These are phyloP conservation scores for Furcasterigmium furcatum DNA, from an alignment of 2,329 filamentous ascomycete genomes.

Conservation along the genomic window DNA sequence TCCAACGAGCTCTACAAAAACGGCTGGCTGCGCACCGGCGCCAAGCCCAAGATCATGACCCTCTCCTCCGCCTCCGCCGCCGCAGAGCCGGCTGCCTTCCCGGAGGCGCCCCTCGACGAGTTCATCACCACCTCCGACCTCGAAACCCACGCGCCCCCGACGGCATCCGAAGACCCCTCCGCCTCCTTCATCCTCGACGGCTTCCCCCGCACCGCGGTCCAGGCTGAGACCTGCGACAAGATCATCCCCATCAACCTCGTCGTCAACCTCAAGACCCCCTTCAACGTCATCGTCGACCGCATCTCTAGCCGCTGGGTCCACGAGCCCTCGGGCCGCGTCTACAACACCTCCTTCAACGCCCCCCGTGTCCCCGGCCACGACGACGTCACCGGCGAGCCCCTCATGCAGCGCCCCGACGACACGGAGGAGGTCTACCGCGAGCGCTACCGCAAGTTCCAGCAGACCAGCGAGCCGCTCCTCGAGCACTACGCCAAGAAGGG, in stretches of 20 bases:
- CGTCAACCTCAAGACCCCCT: conserved; percentile 81
- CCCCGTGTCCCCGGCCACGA: conserved; percentile 79
- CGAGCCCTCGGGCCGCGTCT: conserved; percentile 84
- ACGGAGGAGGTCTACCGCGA: conserved; percentile 80
- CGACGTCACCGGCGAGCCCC: conserved; percentile 83
- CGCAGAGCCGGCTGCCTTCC: conserved; percentile 29
- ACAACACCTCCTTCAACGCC: conserved; percentile 91
- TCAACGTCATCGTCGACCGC: conserved; percentile 81
- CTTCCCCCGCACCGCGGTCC: conserved; percentile 82
- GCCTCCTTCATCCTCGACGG: conserved; percentile 95
- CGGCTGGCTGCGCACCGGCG: conserved; percentile 67
- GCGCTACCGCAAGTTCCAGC: conserved; percentile 78
- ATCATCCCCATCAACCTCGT: conserved; percentile 95
- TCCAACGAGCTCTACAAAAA: conserved; percentile 81
- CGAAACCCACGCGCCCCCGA: conserved; percentile 32
- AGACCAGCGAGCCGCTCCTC: conserved; percentile 79
- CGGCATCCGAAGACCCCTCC: conserved; percentile 63
- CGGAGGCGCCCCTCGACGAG: conserved; percentile 28
- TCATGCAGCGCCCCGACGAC: conserved; percentile 83
- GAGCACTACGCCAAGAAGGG: conserved; percentile 86
- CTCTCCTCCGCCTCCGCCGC: conserved; percentile 36
- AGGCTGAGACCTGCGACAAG: conserved; percentile 73
- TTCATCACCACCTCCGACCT: conserved; percentile 36
- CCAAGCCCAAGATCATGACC: conserved; percentile 46
- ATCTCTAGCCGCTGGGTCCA: conserved; percentile 95